Base-by-base conservation (phyloP, 306 rosid species). In the Gastrolobium villosum region DNA sequence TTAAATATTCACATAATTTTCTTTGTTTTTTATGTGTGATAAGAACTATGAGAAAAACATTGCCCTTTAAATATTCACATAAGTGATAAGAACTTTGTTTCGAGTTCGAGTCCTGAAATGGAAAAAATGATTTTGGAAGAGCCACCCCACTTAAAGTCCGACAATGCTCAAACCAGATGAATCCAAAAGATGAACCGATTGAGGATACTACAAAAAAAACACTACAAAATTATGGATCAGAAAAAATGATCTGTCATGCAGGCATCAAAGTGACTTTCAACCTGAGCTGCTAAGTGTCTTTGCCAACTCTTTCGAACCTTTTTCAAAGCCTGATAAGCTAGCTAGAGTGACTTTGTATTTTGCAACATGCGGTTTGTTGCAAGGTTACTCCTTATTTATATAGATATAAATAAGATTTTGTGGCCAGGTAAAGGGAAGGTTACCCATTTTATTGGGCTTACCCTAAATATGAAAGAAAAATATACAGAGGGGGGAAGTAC, bases 231-330 rank as follows among this genome's bases (percentile, higher is more conserved):
- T 41, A 55, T 4, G 6, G 26, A 49, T 13, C 2, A 49, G 32
- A 20, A 52, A 14, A 52, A 50, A 6, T n/a, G 56, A 4, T 0
- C 0, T 50, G 28, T 10, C 3, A 14, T 50, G 28, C 7, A 50
- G 53, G 15, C 53, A 14, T 14, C 56, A 50, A 2, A 50, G n/a
- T n/a, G 56, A 50, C 53, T 48, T 48, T 48, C 53, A 48, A 48
- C 49, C 3, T 65, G 9, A 37, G 14, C 55, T 1, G 2, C 36
- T 10, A 57, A 46, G 32, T 32, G 53, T 50, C 43, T 28, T 9
- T 52, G 74, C 54, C 55, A 30, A 2, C 44, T 52, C 63, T 70
- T 70, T 50, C 49, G 44, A 49, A 70, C 48, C 32, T 31, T 55
- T 74, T 61, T 50, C 40, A 49, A 37, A 63, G 5, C 40, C 63